Evolutionary conservation across 1,284 basidiomycete genomes (phyloP).

Genomic region (Sanguinoderma infundibulare): DNA sequence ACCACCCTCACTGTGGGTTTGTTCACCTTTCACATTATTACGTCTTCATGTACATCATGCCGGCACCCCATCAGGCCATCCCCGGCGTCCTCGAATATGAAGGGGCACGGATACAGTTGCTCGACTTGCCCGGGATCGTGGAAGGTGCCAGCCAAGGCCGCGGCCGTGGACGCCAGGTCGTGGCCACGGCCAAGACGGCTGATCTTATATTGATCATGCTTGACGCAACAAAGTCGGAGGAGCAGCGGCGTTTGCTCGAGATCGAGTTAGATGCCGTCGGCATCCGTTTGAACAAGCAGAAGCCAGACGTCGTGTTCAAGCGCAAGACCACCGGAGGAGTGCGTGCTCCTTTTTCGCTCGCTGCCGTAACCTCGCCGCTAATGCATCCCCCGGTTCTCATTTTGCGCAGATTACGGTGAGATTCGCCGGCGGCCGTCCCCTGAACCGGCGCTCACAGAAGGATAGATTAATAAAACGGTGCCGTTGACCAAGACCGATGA

Average conservation of each 20-base stretch:
- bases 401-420: conserved; percentile 54
- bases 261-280: conserved; percentile 96
- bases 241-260: conserved; percentile 89
- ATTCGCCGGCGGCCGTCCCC: conserved; percentile 10
- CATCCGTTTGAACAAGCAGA: conserved; percentile 89
- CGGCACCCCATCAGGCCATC: conserved; percentile 66
- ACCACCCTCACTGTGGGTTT: conserved; percentile 83
- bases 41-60: conserved; percentile 2
- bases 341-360: conserved; percentile 40
- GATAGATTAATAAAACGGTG: conserved; percentile 85
- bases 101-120: conserved; percentile 90
- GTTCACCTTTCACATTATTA: neutral
- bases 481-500: conserved; percentile 96
- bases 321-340: conserved; percentile 92
- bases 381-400: neutral
- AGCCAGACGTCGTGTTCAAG: conserved; percentile 88
- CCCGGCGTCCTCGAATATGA: conserved; percentile 95
- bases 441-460: conserved; percentile 10
- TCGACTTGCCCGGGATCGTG: conserved; percentile 97
- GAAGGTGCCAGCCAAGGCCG: conserved; percentile 95
- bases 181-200: conserved; percentile 94
- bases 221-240: conserved; percentile 95
- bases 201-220: conserved; percentile 96
- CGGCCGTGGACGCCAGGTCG: conserved; percentile 95
- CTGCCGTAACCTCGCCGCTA: conserved; percentile 9